phyloP scores from a whole-genome alignment of 2,329 filamentous ascomycete genomes.

The Ascochyta clinopodiicola region DNA sequence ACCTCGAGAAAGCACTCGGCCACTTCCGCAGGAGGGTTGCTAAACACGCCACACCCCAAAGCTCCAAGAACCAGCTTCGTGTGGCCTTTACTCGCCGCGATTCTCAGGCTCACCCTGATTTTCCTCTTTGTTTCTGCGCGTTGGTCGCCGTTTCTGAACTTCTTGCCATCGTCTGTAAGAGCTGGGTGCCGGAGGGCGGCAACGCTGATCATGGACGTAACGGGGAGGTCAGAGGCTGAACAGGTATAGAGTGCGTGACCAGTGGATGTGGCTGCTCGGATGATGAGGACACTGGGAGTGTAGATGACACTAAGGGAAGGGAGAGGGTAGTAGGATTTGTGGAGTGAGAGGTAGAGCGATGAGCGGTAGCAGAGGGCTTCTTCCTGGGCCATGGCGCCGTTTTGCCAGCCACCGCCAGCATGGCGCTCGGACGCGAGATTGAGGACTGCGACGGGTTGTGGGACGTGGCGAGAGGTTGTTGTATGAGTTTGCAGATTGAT shows the following conservation, averaged over 20 bases:
- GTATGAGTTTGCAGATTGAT: neutral
- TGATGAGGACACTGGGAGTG: conserved; percentile 65
- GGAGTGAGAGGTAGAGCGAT: conserved; percentile 59
- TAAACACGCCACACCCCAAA: conserved; percentile 72
- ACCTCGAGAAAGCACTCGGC: conserved; percentile 68
- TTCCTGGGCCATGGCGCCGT: conserved; percentile 70
- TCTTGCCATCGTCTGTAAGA: conserved; percentile 21
- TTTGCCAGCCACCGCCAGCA: conserved; percentile 69
- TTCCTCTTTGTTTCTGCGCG: conserved; percentile 66
- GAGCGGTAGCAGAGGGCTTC: conserved; percentile 72
- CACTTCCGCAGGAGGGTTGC: conserved; percentile 68
- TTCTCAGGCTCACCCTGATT: conserved; percentile 66
- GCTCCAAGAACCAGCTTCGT: conserved; percentile 70
- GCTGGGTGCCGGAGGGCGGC: conserved; percentile 60
- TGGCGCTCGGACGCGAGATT: conserved; percentile 68
- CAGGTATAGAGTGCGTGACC: conserved; percentile 54
- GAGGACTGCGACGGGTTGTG: conserved; percentile 62
- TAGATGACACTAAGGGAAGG: conserved; percentile 61
- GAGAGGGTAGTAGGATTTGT: conserved; percentile 61
- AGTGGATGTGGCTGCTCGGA: conserved; percentile 58
- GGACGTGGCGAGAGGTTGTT: neutral
- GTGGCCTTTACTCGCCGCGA: conserved; percentile 65
- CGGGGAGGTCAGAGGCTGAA: conserved; percentile 50
- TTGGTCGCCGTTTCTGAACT: conserved; percentile 44
- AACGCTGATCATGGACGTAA: conserved; percentile 66